Evolutionary conservation across 2,329 filamentous ascomycete species (phyloP), one percentile per base, ranked within the genome.

Genomic region (Nemania diffusa): DNA sequence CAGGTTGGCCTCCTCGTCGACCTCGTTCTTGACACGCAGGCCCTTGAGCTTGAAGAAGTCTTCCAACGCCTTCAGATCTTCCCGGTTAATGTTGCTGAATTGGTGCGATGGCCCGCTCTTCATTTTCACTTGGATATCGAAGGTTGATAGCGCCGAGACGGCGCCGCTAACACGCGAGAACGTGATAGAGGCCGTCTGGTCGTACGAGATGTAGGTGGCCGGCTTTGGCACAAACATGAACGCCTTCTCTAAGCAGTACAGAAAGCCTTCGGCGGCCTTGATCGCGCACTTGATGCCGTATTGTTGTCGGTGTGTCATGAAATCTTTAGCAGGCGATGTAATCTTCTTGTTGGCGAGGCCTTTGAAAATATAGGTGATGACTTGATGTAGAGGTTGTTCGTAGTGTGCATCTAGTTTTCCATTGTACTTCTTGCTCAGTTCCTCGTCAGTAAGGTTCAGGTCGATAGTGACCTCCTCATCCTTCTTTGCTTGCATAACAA

Each of bases 161-260:
- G 95, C 94, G 67, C 96, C 96, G 69, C 94, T 94, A 51, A 99
- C 94, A 77, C 96, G 93, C 29, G 94, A 97, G 85, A 99, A 97
- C 40, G 94, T 97, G 71, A 99, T 91, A 57, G 92, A 92, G 58
- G 92, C 88, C 40, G 97, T 92, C 76, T 97, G 93, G 76, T 99
- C 96, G 81, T 97, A 97, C 68, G 93, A 92, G 68, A 99, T 95
- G 82, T 98, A 99, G 1, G 95, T 97, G 17, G 96, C 94, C 1
- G 96, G 96, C 83, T 99, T 99, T 34, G 96, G 96, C 17, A 99
- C 96, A 79, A 99, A 99, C 88, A 99, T 97, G 81, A 99, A 97
- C 7, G 94, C 95, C 82, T 97, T 97, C 81, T 99, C 96, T 73
- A 99, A 84, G 79, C 94, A 97, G 87, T 97, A 99, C 57, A 99